Base-by-base conservation (phyloP, 345 rosid genomes). In the Ricinus communis region DNA sequence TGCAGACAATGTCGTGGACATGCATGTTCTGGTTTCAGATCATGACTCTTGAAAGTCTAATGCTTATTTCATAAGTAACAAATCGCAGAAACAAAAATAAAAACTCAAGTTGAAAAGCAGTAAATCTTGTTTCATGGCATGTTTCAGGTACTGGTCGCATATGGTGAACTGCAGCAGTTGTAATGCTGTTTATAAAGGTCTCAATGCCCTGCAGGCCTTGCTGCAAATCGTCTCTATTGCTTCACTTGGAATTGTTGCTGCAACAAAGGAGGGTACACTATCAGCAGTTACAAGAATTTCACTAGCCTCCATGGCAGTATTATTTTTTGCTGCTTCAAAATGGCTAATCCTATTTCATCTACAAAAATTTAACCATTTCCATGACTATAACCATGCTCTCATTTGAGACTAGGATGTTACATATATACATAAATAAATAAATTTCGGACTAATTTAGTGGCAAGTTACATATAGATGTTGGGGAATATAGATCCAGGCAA, bases 91-190 rank as follows among this genome's bases (percentile, higher is more conserved):
- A n/a, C n/a, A n/a, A n/a, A n/a, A n/a, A n/a, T n/a, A n/a, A n/a
- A n/a, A n/a, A n/a, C n/a, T n/a, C n/a, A n/a, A n/a, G n/a, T n/a
- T n/a, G n/a, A n/a, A n/a, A n/a, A n/a, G n/a, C n/a, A n/a, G n/a
- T n/a, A n/a, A n/a, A n/a, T n/a, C n/a, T n/a, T n/a, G n/a, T n/a
- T n/a, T 16, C 8, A 14, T 49, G 22, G 9, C 36, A 31, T 59
- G 8, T 51, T 51, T 43, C 66, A 62, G 66, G 66, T 62, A 62
- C 31, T 62, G 66, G 66, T 62, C 70, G 2, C 98, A 93, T 79
- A 93, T 88, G 45, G 93, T 85, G 81, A 93, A 88, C 78, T 93
- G 98, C 82, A 76, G 83, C 69, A 93, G 98, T 80, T 93, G 98
- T 85, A 82, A 69, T 30, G 66, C 70, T 52, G 98, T 93, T 28